These are phyloP conservation scores for Quercus suber DNA, from an alignment of 306 rosid genomes.

Conservation along the genomic window DNA sequence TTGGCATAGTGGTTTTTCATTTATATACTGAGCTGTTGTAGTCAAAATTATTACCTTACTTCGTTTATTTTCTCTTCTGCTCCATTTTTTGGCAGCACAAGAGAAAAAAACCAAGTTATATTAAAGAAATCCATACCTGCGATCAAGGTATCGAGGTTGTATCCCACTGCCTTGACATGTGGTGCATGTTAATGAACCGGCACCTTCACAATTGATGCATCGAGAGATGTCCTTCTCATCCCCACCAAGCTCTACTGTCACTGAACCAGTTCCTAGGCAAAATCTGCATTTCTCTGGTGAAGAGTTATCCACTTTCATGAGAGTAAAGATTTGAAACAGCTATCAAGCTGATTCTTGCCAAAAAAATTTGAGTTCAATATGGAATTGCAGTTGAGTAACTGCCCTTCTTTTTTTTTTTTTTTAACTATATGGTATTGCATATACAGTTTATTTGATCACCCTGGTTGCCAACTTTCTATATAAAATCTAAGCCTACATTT, in stretches of 20 bases:
- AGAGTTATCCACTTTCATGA: slow-evolving; percentile 17
- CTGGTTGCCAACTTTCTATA: not conserved
- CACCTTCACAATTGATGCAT: slow-evolving; percentile 89
- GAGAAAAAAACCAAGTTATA: not conserved
- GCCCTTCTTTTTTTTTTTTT: not conserved
- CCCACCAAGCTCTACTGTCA: slow-evolving; percentile 82
- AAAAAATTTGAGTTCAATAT: not conserved
- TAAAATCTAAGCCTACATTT: not conserved
- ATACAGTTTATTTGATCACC: not conserved
- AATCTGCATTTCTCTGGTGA: slow-evolving; percentile 84
- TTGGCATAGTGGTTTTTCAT: not conserved
- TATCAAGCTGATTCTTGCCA: not conserved
- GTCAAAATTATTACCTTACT: too few species aligned
- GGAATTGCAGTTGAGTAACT: not conserved
- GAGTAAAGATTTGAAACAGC: not conserved
- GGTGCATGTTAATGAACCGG: slow-evolving; percentile 83
- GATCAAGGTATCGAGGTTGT: slow-evolving; percentile 98
- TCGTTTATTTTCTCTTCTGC: not conserved
- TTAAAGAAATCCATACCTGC: slow-evolving; percentile 55
- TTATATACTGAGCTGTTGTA: not conserved
- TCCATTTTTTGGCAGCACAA: too few species aligned
- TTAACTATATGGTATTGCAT: not conserved
- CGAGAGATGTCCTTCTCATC: slow-evolving; percentile 74
- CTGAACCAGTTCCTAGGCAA: slow-evolving; percentile 69
- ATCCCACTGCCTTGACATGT: slow-evolving; percentile 97